Base-by-base conservation (phyloP, 2,329 filamentous ascomycete species). In the Hymenoscyphus fraxineus region DNA sequence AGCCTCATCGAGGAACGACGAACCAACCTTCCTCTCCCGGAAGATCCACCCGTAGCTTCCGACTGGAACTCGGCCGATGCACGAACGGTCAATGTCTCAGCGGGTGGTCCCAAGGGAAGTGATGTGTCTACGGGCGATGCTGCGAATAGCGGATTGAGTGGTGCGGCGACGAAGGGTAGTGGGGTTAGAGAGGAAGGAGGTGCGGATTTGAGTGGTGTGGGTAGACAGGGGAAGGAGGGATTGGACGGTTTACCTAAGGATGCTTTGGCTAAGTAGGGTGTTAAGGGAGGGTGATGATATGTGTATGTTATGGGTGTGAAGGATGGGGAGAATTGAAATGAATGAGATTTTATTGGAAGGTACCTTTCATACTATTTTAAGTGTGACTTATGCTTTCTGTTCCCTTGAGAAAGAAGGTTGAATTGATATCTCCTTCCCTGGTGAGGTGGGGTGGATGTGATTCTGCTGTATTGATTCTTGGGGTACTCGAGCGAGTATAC, bases 11-110 rank as follows among this genome's bases (percentile, higher is more conserved):
- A 88, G 61, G 78, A 90, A 76, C 82, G 82, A 73, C 83, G 88
- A 78, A 79, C 87, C 76, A 92, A 92, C 78, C 87, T 96, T 39
- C 90, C 90, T 60, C 85, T 93, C 60, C 92, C 91, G 19, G 90
- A 94, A 1, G 82, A 93, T 69, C 91, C 91, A 27, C 90, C 90
- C 1, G 80, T 78, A n/a, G 79, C 86, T n/a, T 90, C 89, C 5
- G 91, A 95, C 81, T 93, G 87, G 83, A 87, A 93, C 76, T 91
- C 88, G 0, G 81, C 84, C 60, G 90, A 94, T 72, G 82, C 82
- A 39, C 79, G 84, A 67, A 91, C 80, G 63, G 87, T 91, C 74
- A 89, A 91, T 73, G 86, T 91, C 58, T 88, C 89, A 19, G 31
- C 69, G 22, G 77, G 47, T 27, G 19, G 19, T 27, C 22, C 47